These are phyloP conservation scores for Stephanocyclus meneghinianus DNA, from an alignment of 352 stramenopile species.

Conservation along the genomic window DNA sequence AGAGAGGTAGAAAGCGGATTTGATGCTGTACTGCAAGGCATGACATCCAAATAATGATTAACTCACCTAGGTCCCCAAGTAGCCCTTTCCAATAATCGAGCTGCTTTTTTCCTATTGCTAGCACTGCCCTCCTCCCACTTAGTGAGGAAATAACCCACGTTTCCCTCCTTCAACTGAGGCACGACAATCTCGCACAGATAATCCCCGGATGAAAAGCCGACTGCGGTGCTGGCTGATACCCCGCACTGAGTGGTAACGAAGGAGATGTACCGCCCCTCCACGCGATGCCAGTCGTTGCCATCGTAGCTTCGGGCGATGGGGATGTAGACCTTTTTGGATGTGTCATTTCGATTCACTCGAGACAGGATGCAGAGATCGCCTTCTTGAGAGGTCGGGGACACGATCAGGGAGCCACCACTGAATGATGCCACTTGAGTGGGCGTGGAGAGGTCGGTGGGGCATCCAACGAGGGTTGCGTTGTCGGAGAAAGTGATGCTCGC, in stretches of 20 bases:
- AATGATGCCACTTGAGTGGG: neutral
- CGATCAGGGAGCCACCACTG: neutral
- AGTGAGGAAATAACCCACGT: conserved; percentile 20
- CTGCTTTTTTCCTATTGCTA: neutral
- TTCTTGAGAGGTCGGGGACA: conserved; percentile 12
- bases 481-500: neutral
- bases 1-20: neutral
- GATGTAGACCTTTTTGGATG: conserved; percentile 24
- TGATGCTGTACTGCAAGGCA: no score
- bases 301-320: conserved; percentile 29
- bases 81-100: conserved; percentile 34
- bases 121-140: neutral
- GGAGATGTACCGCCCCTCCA: conserved; percentile 13
- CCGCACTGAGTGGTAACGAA: conserved; percentile 1
- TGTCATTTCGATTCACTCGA: conserved; percentile 12
- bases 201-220: neutral
- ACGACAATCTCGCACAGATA: conserved; percentile 11
- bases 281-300: conserved; percentile 22
- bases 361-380: conserved; percentile 29
- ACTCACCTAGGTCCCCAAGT: conserved; percentile 27
- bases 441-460: neutral
- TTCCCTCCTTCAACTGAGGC: neutral
- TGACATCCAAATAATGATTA: neutral
- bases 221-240: neutral
- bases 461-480: neutral